Percentiles rank a stretch among this genome's conserved stretches.
Conservation (phyloP, 495 filamentous ascomycete genomes). For the Penicillium mononematosum region DNA sequence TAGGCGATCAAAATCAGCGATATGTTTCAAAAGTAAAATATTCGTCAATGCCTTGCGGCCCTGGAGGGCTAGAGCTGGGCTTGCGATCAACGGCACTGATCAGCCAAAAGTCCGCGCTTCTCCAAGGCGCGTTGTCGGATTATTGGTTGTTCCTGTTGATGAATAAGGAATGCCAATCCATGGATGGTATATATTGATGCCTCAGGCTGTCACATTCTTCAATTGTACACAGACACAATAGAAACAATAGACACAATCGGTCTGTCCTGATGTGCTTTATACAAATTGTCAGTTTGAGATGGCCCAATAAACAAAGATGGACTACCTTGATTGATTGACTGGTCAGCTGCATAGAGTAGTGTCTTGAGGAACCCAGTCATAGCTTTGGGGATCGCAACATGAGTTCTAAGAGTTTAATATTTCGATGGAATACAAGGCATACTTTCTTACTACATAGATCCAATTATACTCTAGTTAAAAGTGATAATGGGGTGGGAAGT, state of each 20-base stretch:
- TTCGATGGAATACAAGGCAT: not conserved
- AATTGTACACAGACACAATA: not conserved
- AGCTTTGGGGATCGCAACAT: not conserved
- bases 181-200: not conserved
- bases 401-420: not conserved
- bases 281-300: not conserved
- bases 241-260: not conserved
- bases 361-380: not conserved
- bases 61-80: conserved; percentile 24
- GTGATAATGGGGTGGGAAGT: not conserved
- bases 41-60: conserved; percentile 26
- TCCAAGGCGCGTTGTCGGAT: conserved; percentile 26
- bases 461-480: not conserved
- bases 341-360: not conserved
- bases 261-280: not conserved
- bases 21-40: conserved; percentile 12
- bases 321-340: not conserved
- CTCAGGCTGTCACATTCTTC: not conserved
- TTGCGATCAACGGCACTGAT: conserved; percentile 32
- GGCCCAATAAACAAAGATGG: not conserved
- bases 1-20: conserved; percentile 5
- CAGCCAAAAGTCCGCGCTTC: conserved; percentile 36
- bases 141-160: conserved; percentile 14
- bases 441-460: not conserved
- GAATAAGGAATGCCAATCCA: not conserved